phyloP scores from a whole-genome alignment of 768 basidiomycete genomes.

The Psilocybe subaeruginosa region DNA sequence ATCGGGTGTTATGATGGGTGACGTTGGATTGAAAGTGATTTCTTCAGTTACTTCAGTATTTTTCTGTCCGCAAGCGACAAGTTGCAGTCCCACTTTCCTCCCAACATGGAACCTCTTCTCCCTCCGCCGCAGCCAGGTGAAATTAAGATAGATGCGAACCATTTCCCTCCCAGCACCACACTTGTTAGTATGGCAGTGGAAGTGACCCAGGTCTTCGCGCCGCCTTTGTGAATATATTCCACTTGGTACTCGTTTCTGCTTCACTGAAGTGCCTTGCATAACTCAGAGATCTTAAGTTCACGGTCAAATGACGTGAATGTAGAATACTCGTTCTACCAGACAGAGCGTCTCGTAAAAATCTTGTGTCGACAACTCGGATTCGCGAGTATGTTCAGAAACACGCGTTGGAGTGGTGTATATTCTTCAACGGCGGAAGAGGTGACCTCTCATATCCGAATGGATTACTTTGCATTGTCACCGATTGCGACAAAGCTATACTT shows the following conservation, averaged over 20 bases:
- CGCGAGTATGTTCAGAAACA: constrained; percentile 9
- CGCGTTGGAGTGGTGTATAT: constrained; percentile 9
- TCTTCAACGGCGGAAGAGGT: neutral
- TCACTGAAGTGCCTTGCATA: neutral
- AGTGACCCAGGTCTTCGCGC: neutral
- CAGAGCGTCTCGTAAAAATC: constrained; percentile 17
- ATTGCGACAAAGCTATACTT: constrained; percentile 6
- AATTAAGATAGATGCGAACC: neutral
- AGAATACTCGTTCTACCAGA: constrained; percentile 13
- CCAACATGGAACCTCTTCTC: neutral
- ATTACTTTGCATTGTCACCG: constrained; percentile 9
- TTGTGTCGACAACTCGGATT: neutral
- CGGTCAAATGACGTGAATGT: constrained; percentile 9
- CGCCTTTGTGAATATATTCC: constrained; percentile 1
- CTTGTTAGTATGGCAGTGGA: neutral
- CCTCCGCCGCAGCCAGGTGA: neutral
- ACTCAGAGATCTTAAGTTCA: constrained; percentile 9
- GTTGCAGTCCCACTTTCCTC: neutral
- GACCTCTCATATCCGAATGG: neutral
- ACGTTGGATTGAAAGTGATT: constrained; percentile 15
- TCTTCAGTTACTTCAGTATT: constrained; percentile 19
- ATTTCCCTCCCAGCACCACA: neutral
- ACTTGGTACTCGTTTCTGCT: neutral
- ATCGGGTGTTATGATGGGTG: constrained; percentile 16
- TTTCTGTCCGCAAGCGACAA: neutral